Evolutionary conservation across 495 filamentous ascomycete genomes (phyloP).

Genomic region (Tuber melanosporum): DNA sequence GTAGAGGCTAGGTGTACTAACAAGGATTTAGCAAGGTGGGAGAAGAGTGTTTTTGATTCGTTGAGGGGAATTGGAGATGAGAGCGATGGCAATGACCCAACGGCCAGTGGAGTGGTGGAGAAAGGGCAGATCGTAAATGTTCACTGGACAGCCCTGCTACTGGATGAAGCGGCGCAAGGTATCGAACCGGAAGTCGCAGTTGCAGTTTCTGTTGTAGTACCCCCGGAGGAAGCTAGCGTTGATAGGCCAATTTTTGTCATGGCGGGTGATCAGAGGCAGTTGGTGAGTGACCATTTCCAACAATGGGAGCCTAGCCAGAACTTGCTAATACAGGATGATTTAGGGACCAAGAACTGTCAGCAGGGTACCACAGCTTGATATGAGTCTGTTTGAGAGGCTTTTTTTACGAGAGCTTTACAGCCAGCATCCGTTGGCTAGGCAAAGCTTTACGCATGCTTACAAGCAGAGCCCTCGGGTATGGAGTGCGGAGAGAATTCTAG

Average conservation of each 20-base stretch:
- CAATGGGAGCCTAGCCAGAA: conserved; percentile 2
- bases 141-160: conserved; percentile 52
- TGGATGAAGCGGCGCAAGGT: conserved; percentile 56
- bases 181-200: conserved; percentile 51
- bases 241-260: conserved; percentile 49
- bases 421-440: conserved; percentile 49
- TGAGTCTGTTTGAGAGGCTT: conserved; percentile 51
- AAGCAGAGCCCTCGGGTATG: conserved; percentile 30
- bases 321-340: conserved; percentile 17
- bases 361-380: conserved; percentile 43
- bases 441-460: conserved; percentile 24
- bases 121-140: conserved; percentile 39
- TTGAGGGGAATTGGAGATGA: conserved; percentile 33
- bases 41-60: conserved; percentile 40
- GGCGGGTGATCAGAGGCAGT: conserved; percentile 54
- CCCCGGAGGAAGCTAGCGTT: conserved; percentile 43
- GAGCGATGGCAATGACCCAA: conserved; percentile 17
- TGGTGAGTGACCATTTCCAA: conserved; percentile 36
- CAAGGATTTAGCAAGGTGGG: conserved; percentile 44
- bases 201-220: conserved; percentile 49
- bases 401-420: conserved; percentile 47
- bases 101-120: conserved; percentile 27
- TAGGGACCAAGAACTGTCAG: conserved; percentile 47
- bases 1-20: conserved; percentile 50
- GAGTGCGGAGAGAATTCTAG: conserved; percentile 34